Percentiles rank a stretch among this genome's conserved stretches.
phyloP scores from a whole-genome alignment of 2,329 filamentous ascomycete species.

The Sarocladium kiliense region DNA sequence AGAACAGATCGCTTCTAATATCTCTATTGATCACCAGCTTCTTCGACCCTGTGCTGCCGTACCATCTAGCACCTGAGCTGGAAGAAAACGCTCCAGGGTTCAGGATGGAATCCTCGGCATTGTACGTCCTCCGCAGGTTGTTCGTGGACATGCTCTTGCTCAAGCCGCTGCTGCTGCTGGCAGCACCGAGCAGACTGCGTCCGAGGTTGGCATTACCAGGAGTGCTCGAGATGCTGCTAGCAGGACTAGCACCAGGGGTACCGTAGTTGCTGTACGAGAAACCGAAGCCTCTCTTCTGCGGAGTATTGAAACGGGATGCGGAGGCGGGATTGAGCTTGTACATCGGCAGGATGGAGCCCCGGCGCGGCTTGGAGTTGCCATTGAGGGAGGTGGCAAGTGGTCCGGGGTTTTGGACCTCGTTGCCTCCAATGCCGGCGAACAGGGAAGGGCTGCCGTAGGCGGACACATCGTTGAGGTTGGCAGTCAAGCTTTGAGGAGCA shows the following conservation, averaged over 20 bases:
- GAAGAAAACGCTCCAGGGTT: slow-evolving; percentile 80
- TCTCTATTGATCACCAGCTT: slow-evolving; percentile 89
- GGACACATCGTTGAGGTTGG: slow-evolving; percentile 76
- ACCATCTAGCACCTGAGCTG: slow-evolving; percentile 57
- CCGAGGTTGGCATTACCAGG: slow-evolving; percentile 53
- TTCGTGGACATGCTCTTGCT: slow-evolving; percentile 86
- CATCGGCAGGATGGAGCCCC: slow-evolving; percentile 74
- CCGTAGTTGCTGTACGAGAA: slow-evolving; percentile 93
- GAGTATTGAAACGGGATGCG: slow-evolving; percentile 73
- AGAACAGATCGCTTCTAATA: slow-evolving; percentile 68
- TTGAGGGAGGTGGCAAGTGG: slow-evolving; percentile 87
- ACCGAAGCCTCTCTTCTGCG: slow-evolving; percentile 81
- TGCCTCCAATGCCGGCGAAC: slow-evolving; percentile 67
- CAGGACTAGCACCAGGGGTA: slow-evolving; percentile 66
- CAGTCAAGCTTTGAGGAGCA: slow-evolving; percentile 64
- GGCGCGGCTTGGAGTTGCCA: slow-evolving; percentile 68
- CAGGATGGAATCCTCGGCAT: slow-evolving; percentile 78
- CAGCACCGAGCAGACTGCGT: slow-evolving; percentile 58
- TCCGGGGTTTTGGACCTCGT: slow-evolving; percentile 66
- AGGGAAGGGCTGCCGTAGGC: slow-evolving; percentile 87
- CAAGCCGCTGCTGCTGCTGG: slow-evolving; percentile 62
- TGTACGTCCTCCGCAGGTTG: slow-evolving; percentile 77
- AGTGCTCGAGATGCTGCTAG: slow-evolving; percentile 60
- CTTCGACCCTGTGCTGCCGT: slow-evolving; percentile 70
- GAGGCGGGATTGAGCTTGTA: slow-evolving; percentile 83